Conservation (phyloP, 768 basidiomycete species). For the Panaeolus papilionaceus region DNA sequence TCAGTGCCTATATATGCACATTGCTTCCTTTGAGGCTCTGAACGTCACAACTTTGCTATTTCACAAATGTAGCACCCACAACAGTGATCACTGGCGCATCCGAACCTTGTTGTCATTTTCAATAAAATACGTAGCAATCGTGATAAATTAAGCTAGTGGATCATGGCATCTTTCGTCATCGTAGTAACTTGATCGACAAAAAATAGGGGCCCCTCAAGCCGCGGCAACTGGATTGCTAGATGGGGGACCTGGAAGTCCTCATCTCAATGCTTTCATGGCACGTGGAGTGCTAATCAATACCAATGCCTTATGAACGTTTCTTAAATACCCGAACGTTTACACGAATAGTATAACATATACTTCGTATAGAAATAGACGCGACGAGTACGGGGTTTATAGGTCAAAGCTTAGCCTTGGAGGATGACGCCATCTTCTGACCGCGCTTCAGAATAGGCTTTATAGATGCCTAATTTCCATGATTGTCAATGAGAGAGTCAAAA, state of each 20-base stretch:
- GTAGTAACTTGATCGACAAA: not conserved
- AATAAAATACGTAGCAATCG: not conserved
- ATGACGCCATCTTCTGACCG: conserved; percentile 45
- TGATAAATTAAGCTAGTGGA: not conserved
- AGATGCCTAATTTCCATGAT: conserved; percentile 39
- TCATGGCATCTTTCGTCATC: not conserved
- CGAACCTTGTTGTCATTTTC: no score
- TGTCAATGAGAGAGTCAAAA: conserved; percentile 6
- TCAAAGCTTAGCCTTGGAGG: conserved; percentile 39
- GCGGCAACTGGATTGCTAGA: not conserved
- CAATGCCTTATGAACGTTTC: not conserved
- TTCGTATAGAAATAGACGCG: not conserved
- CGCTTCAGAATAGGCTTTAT: conserved; percentile 59
- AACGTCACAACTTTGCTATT: no score
- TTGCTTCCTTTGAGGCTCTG: no score
- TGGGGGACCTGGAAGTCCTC: not conserved
- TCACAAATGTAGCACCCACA: no score
- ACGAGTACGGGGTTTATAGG: not conserved
- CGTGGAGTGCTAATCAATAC: not conserved
- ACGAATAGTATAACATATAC: not conserved
- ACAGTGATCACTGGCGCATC: no score
- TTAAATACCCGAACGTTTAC: not conserved
- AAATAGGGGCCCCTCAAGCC: not conserved
- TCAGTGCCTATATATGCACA: no score
- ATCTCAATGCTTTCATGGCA: not conserved